Evolutionary conservation across 1,139 yeast genomes (phyloP).

Genomic region (Kodamaea alishanica): DNA sequence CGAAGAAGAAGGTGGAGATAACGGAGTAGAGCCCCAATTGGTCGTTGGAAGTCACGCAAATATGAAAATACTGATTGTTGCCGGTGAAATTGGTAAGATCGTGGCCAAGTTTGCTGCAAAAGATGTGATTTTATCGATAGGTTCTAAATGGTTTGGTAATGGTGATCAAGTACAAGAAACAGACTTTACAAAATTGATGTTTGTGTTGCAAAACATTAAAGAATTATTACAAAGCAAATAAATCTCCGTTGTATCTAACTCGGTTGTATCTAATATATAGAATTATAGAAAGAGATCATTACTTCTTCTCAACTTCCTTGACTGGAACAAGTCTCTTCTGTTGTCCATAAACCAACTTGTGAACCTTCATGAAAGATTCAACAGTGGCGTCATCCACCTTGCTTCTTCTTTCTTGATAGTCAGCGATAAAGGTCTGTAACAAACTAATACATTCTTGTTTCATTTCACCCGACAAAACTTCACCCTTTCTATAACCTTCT

Average conservation of each 20-base stretch:
- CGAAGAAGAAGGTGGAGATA: conserved; percentile 16
- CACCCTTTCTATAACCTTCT: conserved; percentile 72
- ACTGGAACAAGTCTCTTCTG: conserved; percentile 68
- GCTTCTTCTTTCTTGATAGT: conserved; percentile 76
- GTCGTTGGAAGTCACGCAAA: conserved; percentile 41
- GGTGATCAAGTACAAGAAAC: conserved; percentile 30
- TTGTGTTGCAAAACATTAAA: conserved; percentile 35
- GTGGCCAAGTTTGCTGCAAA: conserved; percentile 29
- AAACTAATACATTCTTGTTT: conserved; percentile 82
- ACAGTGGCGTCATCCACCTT: conserved; percentile 64
- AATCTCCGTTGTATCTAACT: background rate
- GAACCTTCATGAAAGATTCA: conserved; percentile 77
- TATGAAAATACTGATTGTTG: conserved; percentile 39
- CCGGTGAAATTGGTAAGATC: conserved; percentile 43
- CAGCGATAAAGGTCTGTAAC: conserved; percentile 72
- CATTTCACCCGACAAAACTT: conserved; percentile 87
- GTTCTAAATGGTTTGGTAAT: conserved; percentile 43
- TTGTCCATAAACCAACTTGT: conserved; percentile 71
- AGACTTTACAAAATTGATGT: conserved; percentile 43
- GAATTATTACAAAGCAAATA: conserved; percentile 3
- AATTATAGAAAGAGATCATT: conserved; percentile 11
- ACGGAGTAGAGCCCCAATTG: conserved; percentile 37
- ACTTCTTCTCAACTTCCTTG: conserved; percentile 46
- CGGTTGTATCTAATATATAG: conserved; percentile 2
- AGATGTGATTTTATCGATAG: conserved; percentile 36